These are phyloP conservation scores for Saccharomyces hybrid DNA, from an alignment of 1,139 yeast species.

Conservation along the genomic window DNA sequence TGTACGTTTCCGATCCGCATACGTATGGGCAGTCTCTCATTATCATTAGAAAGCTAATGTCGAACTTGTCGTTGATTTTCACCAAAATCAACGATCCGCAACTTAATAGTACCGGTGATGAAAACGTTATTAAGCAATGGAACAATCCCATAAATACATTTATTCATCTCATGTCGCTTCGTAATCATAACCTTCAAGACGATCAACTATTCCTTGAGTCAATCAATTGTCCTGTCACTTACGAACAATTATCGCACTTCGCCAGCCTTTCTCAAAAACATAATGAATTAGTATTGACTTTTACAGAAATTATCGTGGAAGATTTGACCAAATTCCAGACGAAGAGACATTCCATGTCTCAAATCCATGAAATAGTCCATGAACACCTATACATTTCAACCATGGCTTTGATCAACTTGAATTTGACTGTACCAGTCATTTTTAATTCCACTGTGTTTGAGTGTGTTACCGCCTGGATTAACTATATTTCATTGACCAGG, in stretches of 20 bases:
- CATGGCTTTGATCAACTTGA: conserved; percentile 28
- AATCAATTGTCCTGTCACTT: conserved; percentile 16
- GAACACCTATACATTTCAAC: conserved; percentile 28
- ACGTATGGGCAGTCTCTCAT: conserved; percentile 20
- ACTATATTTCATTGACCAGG: conserved; percentile 38
- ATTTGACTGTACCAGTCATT: conserved; percentile 15
- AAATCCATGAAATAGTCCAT: conserved; percentile 26
- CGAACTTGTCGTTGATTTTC: conserved; percentile 50
- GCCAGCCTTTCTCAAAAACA: conserved; percentile 16
- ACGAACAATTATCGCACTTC: conserved; percentile 25
- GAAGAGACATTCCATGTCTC: conserved; percentile 20
- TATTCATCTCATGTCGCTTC: conserved; percentile 18
- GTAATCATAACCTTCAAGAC: conserved; percentile 10
- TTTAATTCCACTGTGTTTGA: conserved; percentile 21
- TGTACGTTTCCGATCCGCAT: conserved; percentile 16
- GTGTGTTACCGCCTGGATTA: conserved; percentile 37
- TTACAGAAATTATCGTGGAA: conserved; percentile 49
- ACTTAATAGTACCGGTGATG: conserved; percentile 2
- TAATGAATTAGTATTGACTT: conserved; percentile 31
- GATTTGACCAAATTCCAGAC: conserved; percentile 36
- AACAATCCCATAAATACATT: conserved; percentile 36
- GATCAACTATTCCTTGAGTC: conserved; percentile 12
- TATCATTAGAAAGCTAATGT: conserved; percentile 41
- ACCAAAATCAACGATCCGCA: conserved; percentile 30
- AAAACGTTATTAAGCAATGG: conserved; percentile 29